Evolutionary conservation across 495 filamentous ascomycete species (phyloP), one percentile per base, ranked within the genome.

Genomic region (Xylaria scruposa): DNA sequence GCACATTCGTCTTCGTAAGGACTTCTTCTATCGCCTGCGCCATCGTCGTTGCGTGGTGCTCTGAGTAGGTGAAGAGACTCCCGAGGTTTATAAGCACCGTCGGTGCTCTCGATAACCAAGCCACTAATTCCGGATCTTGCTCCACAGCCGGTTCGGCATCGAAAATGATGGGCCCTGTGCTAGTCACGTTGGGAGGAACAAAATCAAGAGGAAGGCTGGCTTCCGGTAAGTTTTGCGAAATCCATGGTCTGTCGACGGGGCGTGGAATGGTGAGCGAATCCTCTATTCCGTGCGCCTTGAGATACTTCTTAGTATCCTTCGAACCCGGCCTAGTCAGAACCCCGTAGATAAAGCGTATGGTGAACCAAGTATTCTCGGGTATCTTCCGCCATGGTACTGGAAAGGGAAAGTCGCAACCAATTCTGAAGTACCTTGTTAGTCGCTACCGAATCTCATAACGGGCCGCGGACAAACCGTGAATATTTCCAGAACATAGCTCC

Each of bases 41-140:
- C 31, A 84, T 81, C 70, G 72, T 21, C 82, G 81, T 4, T 79
- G 75, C 31, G 73, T 80, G 66, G 80, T 66, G 46, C 70, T 76
- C 68, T 0, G 56, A n/a, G 51, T 74, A 72, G 2, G 44, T 54
- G 17, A 78, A 81, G 13, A 83, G 79, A 1, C 84, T 85, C 1
- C 86, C 86, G 4, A 88, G 83, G 65, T 83, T 86, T 19, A 88
- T 81, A 13, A 88, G 74, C 3, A 88, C 73, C 0, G 85, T 88
- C 8, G 84, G 83, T 2, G 70, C 73, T 10, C 78, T 74, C 4
- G 76, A 67, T 26, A 88, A 77, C 86, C 86, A 88, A 5, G 63
- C 47, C 26, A 76, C 76, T 68, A 88, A 66, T 33, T 82, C 81
- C 0, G 83, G 80, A 62, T 87, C 83, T n/a, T 75, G 69, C 21